A percentile compares a stretch with the other conserved stretches of the same genome.
Evolutionary conservation across 2,329 filamentous ascomycete species (phyloP).

Genomic region (Xylaria sp.): DNA sequence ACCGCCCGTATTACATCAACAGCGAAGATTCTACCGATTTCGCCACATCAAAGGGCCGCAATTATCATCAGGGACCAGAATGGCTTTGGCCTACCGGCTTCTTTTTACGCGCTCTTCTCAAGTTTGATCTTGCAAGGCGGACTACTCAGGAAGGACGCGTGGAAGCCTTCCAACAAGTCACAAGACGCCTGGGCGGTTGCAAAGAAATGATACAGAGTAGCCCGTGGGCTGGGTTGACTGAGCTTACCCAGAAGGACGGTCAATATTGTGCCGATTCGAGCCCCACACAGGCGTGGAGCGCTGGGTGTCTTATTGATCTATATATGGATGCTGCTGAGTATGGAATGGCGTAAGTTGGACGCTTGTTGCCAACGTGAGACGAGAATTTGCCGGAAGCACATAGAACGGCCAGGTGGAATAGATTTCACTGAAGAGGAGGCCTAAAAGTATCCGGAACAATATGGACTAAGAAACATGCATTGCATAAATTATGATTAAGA

Average conservation of each 20-base stretch:
- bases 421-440: neutral
- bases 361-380: neutral
- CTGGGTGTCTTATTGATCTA: conserved; percentile 91
- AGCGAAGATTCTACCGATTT: conserved; percentile 93
- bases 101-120: conserved; percentile 89
- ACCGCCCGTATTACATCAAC: conserved; percentile 94
- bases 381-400: neutral
- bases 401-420: neutral
- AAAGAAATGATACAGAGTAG: conserved; percentile 84
- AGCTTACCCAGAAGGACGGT: conserved; percentile 92
- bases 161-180: conserved; percentile 96
- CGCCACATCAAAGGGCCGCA: conserved; percentile 90
- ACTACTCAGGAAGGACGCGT: conserved; percentile 72
- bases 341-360: conserved; percentile 38
- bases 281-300: conserved; percentile 96
- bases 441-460: neutral
- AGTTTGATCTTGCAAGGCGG: conserved; percentile 85
- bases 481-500: conserved; percentile 9
- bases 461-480: conserved; percentile 5
- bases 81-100: conserved; percentile 98
- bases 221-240: conserved; percentile 89
- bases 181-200: conserved; percentile 81
- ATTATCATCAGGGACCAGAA: conserved; percentile 98
- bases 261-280: conserved; percentile 87
- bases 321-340: conserved; percentile 86